A percentile compares a stretch with the other conserved stretches of the same genome.
These are phyloP conservation scores for Monosporozyma yasuniensis DNA, from an alignment of 805 yeast species.

Conservation along the genomic window DNA sequence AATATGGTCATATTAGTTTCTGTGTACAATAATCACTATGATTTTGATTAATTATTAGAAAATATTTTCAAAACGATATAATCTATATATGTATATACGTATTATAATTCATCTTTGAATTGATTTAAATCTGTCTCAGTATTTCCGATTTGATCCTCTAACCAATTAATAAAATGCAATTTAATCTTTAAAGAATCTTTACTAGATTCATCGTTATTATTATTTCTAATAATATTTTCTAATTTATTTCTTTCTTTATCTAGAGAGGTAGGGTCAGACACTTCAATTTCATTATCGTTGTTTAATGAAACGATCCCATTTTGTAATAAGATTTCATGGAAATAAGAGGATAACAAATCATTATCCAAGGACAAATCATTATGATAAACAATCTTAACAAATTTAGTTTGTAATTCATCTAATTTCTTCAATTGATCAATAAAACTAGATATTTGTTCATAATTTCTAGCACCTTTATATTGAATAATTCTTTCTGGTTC, in stretches of 20 bases:
- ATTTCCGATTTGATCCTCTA: not conserved
- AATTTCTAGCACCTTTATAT: conserved; percentile 45
- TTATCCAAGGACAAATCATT: not conserved
- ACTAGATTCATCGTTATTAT: not conserved
- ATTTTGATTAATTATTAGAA: too few relatives aligned
- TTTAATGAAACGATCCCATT: not conserved
- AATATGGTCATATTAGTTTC: too few relatives aligned
- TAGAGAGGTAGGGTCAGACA: not conserved
- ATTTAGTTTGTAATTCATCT: conserved; percentile 7
- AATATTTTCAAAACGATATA: too few relatives aligned
- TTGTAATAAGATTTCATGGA: not conserved
- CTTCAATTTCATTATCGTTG: not conserved
- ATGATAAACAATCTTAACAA: conserved; percentile 27
- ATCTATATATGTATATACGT: not conserved
- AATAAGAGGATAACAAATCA: not conserved
- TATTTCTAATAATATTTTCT: conserved; percentile 1
- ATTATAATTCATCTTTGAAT: not conserved
- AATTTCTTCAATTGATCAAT: conserved; percentile 30
- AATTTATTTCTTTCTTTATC: conserved; percentile 2
- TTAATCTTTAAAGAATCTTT: not conserved
- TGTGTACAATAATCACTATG: too few relatives aligned
- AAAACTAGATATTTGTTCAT: conserved; percentile 42
- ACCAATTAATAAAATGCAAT: not conserved
- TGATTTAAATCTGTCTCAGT: not conserved
- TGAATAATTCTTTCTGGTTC: conserved; percentile 39